phyloP scores from a whole-genome alignment of 2,329 filamentous ascomycete genomes.

The Talaromyces sp. region DNA sequence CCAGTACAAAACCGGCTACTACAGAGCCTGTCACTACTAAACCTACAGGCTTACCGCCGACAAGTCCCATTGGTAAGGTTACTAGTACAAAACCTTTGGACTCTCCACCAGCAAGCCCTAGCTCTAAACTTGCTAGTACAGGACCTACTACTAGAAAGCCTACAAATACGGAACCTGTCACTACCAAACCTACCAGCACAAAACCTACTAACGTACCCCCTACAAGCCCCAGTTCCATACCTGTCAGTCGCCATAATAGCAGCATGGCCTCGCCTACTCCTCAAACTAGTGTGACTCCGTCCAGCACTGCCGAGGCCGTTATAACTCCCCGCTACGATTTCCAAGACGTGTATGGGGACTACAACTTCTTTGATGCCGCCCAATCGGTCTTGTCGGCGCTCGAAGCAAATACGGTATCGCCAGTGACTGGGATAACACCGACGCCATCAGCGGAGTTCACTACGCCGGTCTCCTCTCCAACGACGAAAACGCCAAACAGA shows the following conservation, averaged over 20 bases:
- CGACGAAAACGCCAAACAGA: neutral
- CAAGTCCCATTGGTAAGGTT: no score
- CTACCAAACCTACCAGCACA: no score
- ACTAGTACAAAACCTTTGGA: no score
- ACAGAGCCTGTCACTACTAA: no score
- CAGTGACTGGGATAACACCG: neutral
- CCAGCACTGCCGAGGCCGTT: neutral
- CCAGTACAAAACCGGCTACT: no score
- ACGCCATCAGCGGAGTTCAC: neutral
- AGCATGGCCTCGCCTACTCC: no score
- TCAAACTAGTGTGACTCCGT: neutral
- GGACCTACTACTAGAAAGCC: no score
- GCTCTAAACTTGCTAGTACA: no score
- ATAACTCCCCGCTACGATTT: neutral
- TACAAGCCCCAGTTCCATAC: no score
- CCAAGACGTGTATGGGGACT: neutral
- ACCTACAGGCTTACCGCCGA: no score
- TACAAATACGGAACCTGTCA: no score
- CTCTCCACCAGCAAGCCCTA: no score
- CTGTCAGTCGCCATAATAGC: neutral
- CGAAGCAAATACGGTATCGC: neutral
- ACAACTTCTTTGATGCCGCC: neutral
- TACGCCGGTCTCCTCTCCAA: neutral
- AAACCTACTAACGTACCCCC: neutral
- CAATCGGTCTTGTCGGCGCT: neutral